Conservation (phyloP, 129 eudicot genomes). For the Scalesia atractyloides region DNA sequence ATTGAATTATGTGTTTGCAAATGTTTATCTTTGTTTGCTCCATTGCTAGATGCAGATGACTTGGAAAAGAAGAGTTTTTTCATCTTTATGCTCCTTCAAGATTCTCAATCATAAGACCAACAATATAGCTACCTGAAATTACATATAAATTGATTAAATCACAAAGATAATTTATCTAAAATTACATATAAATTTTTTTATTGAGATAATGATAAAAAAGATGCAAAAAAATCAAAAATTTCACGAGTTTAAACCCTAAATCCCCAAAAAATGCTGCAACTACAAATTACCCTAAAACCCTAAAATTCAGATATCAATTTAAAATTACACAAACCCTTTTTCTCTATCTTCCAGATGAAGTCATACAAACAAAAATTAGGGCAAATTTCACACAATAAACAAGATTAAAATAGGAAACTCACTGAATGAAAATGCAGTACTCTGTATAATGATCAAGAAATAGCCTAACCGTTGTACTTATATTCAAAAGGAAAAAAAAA, state of each 20-base stretch:
- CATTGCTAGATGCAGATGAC: slow-evolving; percentile 58
- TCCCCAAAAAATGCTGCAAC: neutral
- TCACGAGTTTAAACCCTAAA: slow-evolving; percentile 25
- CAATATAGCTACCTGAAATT: slow-evolving; percentile 23
- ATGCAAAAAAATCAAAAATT: neutral
- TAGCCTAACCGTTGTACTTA: neutral
- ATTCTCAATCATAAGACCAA: slow-evolving; percentile 2
- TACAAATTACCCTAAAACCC: slow-evolving; percentile 12
- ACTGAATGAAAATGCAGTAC: slow-evolving; percentile 1
- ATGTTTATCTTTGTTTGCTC: slow-evolving; percentile 49
- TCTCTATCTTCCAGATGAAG: neutral
- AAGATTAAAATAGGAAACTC: neutral
- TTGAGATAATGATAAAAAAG: too few relatives aligned
- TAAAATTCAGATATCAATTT: neutral
- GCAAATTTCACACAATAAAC: neutral
- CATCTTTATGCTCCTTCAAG: slow-evolving; percentile 45
- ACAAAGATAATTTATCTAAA: too few relatives aligned
- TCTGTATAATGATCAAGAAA: neutral
- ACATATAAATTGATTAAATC: slow-evolving; percentile 2
- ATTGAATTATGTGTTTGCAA: slow-evolving; percentile 45
- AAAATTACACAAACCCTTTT: neutral
- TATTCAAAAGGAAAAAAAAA: neutral
- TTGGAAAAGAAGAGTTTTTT: slow-evolving; percentile 86
- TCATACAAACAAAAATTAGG: slow-evolving; percentile 6
- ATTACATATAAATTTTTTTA: too few relatives aligned